Conservation (phyloP, 2,329 filamentous ascomycete genomes). For the Paecilomyces formosus region DNA sequence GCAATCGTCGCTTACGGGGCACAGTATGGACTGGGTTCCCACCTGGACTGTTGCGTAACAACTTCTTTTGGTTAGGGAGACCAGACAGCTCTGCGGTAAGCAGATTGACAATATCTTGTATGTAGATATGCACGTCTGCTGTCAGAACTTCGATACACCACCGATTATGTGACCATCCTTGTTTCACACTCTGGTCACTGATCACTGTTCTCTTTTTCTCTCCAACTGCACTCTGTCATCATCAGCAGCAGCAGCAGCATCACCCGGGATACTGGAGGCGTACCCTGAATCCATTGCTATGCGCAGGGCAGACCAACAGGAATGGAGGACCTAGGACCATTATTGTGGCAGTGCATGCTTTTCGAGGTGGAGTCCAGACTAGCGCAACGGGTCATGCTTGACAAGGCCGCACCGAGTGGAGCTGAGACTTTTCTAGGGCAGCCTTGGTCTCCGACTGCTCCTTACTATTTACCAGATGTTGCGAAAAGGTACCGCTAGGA, state of each 20-base stretch:
- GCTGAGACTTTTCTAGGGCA: slow-evolving; percentile 2
- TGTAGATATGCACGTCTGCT: background rate
- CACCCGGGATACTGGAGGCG: background rate
- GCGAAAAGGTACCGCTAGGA: background rate
- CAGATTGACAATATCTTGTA: background rate
- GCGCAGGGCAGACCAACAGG: background rate
- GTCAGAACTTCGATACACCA: background rate
- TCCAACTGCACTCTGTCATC: background rate
- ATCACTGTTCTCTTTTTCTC: background rate
- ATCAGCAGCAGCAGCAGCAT: background rate
- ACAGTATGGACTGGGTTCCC: background rate
- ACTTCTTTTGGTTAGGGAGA: background rate
- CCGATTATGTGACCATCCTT: background rate
- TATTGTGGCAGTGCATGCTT: slow-evolving; percentile 23
- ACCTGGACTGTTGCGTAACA: background rate
- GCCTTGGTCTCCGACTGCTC: slow-evolving; percentile 1
- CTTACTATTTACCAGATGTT: background rate
- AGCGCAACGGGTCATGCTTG: slow-evolving; percentile 5
- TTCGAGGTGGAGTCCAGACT: slow-evolving; percentile 12
- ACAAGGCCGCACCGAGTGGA: slow-evolving; percentile 11
- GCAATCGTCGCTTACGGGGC: background rate
- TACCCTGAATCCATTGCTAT: background rate
- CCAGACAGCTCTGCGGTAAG: background rate
- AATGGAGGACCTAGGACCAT: slow-evolving; percentile 5
- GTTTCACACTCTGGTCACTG: background rate